phyloP scores from a whole-genome alignment of 1,284 basidiomycete species.

The Pseudozyma sp. region DNA sequence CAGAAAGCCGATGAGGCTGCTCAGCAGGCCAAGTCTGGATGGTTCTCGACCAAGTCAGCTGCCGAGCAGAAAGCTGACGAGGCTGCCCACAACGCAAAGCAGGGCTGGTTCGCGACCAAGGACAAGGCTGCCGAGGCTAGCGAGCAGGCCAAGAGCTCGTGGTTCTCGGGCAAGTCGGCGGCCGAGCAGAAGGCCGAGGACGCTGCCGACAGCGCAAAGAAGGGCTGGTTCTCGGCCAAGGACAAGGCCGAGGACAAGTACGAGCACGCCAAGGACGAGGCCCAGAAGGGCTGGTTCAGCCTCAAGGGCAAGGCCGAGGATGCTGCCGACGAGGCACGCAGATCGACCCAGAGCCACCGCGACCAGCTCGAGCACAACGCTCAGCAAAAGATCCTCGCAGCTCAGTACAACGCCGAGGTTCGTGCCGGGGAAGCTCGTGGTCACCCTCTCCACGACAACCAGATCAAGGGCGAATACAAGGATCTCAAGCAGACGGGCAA shows the following conservation, averaged over 20 bases:
- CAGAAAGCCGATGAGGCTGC: conserved; percentile 31
- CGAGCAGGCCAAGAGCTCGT: conserved; percentile 7
- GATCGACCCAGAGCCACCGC: conserved; percentile 15
- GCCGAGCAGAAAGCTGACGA: conserved; percentile 33
- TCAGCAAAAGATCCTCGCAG: conserved; percentile 49
- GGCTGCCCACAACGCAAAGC: conserved; percentile 19
- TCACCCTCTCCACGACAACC: conserved; percentile 6
- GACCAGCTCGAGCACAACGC: conserved; percentile 46
- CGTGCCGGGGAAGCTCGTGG: conserved; percentile 32
- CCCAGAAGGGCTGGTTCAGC: conserved; percentile 43
- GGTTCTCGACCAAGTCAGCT: conserved; percentile 17
- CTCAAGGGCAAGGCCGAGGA: conserved; percentile 45
- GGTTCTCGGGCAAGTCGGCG: background rate
- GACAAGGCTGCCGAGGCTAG: conserved; percentile 28
- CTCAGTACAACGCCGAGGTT: conserved; percentile 51
- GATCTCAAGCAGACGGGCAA: conserved; percentile 41
- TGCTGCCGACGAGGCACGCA: conserved; percentile 24
- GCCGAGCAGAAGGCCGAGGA: conserved; percentile 35
- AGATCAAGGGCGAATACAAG: conserved; percentile 20
- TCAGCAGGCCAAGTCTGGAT: conserved; percentile 27
- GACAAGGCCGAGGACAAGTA: conserved; percentile 28
- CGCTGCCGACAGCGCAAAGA: conserved; percentile 23
- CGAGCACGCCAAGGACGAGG: conserved; percentile 37
- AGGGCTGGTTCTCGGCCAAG: conserved; percentile 34
- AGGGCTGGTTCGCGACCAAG: conserved; percentile 24